Percentiles rank a stretch among this genome's conserved stretches.
Conservation (phyloP, 257 asterid genomes). For the Leptodermis oblonga region DNA sequence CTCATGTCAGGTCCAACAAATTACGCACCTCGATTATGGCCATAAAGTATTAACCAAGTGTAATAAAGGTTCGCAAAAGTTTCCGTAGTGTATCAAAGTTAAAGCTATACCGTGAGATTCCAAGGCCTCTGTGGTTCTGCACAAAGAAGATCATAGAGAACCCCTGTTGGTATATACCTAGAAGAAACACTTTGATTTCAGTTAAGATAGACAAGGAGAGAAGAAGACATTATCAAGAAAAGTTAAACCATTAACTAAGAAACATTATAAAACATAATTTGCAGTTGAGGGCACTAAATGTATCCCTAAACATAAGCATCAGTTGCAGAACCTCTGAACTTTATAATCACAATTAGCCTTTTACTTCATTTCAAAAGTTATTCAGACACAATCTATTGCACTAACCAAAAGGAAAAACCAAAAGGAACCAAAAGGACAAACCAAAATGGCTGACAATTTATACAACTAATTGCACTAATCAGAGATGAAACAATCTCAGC, state of each 20-base stretch:
- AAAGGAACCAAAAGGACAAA: background rate
- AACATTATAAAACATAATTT: background rate
- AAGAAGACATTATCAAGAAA: background rate
- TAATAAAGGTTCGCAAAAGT: background rate
- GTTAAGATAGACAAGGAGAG: conserved; percentile 5
- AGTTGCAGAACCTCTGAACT: background rate
- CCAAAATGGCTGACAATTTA: background rate
- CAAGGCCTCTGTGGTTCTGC: conserved; percentile 97
- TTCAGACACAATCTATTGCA: background rate
- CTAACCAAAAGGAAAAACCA: background rate
- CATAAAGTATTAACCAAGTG: no score
- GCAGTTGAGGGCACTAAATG: background rate
- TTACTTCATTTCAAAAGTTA: background rate
- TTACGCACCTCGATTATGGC: background rate
- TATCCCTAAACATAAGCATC: background rate
- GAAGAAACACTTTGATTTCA: conserved; percentile 23
- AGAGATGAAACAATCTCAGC: background rate
- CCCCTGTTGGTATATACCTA: conserved; percentile 96
- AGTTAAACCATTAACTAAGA: background rate
- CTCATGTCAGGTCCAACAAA: background rate
- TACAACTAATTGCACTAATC: background rate
- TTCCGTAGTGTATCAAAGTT: background rate
- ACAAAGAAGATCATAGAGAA: conserved; percentile 90
- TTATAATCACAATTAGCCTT: background rate
- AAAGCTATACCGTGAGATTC: conserved; percentile 69